Conservation (phyloP, 2,329 filamentous ascomycete species). For the Tolypocladium tropicale region DNA sequence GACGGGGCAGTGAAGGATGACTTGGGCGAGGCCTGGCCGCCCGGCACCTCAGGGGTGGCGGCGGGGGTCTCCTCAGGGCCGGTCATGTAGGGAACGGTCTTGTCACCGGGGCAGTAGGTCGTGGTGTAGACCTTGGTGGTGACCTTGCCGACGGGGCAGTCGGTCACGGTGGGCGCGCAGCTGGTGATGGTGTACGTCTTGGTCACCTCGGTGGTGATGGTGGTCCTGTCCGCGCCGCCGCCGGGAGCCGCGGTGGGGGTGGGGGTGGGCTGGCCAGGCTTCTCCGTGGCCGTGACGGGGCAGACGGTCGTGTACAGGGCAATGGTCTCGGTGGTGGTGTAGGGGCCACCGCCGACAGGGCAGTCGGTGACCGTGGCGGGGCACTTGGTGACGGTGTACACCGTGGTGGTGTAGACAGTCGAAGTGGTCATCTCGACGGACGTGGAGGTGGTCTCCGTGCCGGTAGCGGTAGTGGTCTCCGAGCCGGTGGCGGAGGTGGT, state of each 20-base stretch:
- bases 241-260: background rate
- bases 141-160: conserved; percentile 35
- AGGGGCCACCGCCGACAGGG: conserved; percentile 15
- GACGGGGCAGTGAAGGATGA: background rate
- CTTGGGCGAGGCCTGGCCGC: background rate
- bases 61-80: background rate
- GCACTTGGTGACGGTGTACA: conserved; percentile 42
- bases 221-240: conserved; percentile 28
- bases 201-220: conserved; percentile 38
- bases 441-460: conserved; percentile 15
- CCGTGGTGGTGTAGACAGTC: conserved; percentile 21
- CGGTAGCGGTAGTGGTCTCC: background rate
- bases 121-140: conserved; percentile 8
- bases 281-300: conserved; percentile 14
- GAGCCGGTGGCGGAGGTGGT: background rate
- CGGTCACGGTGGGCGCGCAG: conserved; percentile 44
- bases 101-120: conserved; percentile 8
- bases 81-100: background rate
- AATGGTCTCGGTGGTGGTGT: conserved; percentile 25
- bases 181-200: conserved; percentile 46
- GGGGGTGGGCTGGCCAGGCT: background rate
- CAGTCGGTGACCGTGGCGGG: conserved; percentile 27
- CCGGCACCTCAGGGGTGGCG: background rate
- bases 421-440: conserved; percentile 15
- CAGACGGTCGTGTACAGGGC: conserved; percentile 32